These are phyloP conservation scores for Pelargonium fulgidum DNA, from an alignment of 441 rosid genomes.

Conservation along the genomic window DNA sequence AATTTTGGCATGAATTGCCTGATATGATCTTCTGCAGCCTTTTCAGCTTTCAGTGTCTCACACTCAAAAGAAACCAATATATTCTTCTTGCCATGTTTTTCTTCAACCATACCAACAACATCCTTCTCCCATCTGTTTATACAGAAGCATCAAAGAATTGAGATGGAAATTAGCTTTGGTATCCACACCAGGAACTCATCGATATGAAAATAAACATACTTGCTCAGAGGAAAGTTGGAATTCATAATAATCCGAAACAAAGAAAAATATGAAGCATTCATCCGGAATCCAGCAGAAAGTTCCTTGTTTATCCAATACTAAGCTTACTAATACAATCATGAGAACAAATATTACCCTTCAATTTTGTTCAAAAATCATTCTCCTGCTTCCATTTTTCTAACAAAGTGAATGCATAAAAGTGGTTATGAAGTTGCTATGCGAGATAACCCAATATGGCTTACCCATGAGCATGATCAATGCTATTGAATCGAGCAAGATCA, in stretches of 20 bases:
- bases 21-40: conserved; percentile 88
- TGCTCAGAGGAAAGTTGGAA: neutral
- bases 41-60: conserved; percentile 81
- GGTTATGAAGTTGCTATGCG: neutral
- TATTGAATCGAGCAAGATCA: conserved; percentile 79
- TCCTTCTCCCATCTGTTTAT: conserved; percentile 73
- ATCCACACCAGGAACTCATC: neutral
- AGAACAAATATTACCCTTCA: neutral
- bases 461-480: conserved; percentile 84
- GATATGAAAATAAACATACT: too few relatives aligned
- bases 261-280: neutral
- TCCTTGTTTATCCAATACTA: neutral
- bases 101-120: conserved; percentile 62
- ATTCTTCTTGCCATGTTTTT: conserved; percentile 56
- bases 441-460: conserved; percentile 25
- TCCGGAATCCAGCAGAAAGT: neutral
- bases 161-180: neutral
- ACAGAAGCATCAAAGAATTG: neutral
- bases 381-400: neutral
- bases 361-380: neutral
- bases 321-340: neutral
- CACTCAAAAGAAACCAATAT: conserved; percentile 65
- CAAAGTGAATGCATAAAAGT: neutral
- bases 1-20: conserved; percentile 78
- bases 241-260: neutral